Evolutionary conservation across 352 stramenopile species (phyloP), one percentile per base, ranked within the genome.

Genomic region (Phytophthora podocarpi): DNA sequence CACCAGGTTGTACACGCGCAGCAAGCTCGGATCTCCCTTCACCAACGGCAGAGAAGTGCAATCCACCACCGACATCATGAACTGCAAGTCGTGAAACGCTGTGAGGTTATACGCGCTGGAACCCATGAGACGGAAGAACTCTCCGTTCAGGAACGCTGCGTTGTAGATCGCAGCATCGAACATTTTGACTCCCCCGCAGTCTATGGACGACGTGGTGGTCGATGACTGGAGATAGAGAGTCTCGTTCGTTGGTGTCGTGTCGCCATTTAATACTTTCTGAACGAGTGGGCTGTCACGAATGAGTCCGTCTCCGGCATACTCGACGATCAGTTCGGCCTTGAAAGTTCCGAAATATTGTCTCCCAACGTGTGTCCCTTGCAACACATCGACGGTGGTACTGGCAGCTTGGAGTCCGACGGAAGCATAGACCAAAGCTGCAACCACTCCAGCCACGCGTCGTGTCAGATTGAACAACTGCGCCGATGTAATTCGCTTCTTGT

Each of bases 231-330:
- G 45, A 39, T 51, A 87, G 1, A 87, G 13, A 5, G 71, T 72
- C 8, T 67, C 61, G 9, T 51, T 59, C 5, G 63, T 66, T 4
- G 60, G 70, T 3, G 60, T 61, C 3, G 77, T 84, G 54, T 59
- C 51, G 15, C 64, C 60, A n/a, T 35, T 30, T 13, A 76, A 40
- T 1, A 73, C 41, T 3, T 66, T 23, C 15, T 70, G 34, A 16
- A 85, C 41, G 4, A 85, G 36, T 11, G 50, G 62, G 15, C 70
- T 78, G 2, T 84, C 59, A 15, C 65, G 49, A 36, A 84, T 64
- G 1, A 64, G 61, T 15, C 28, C 40, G 15, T 52, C 52, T 0
- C 74, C 74, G 5, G 40, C 32, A 28, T 76, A 81, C 9, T 35
- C 42, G 11, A 32, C 58, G 30, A 84, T 79, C 4, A 84, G 49